Conservation (phyloP, 2,329 filamentous ascomycete species). For the Salinomyces thailandicus region DNA sequence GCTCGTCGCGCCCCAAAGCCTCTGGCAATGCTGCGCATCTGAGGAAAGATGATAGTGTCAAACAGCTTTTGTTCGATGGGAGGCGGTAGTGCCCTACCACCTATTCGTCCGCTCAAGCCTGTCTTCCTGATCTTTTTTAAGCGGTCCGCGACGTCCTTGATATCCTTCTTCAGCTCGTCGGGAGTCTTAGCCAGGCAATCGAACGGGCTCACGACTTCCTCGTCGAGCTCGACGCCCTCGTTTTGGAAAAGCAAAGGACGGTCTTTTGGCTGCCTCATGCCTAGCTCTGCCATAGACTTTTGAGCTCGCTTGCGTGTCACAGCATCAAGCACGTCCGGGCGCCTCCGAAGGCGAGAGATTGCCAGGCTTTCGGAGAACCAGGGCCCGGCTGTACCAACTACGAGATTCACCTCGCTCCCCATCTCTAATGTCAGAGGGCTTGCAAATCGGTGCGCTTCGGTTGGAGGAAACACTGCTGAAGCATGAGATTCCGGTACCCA, state of each 20-base stretch:
- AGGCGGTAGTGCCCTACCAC: background rate
- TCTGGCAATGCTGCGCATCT: background rate
- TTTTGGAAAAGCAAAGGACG: background rate
- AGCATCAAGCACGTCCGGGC: background rate
- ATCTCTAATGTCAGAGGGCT: background rate
- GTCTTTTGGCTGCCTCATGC: constrained; percentile 2
- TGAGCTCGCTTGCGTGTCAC: constrained; percentile 1
- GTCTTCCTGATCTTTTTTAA: constrained; percentile 1
- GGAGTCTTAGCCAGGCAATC: background rate
- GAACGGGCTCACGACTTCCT: background rate
- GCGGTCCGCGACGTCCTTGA: background rate
- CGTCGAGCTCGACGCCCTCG: background rate
- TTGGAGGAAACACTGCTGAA: background rate
- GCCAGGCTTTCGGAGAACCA: background rate
- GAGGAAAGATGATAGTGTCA: background rate
- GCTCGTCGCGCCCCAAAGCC: background rate
- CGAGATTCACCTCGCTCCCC: background rate
- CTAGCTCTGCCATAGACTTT: constrained; percentile 1
- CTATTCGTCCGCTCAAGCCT: background rate
- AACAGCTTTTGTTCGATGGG: constrained; percentile 1
- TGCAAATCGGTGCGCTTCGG: background rate
- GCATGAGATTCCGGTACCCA: constrained; percentile 50
- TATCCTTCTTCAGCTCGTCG: background rate
- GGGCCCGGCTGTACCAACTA: background rate
- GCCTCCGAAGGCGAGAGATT: too few species aligned